Base-by-base conservation (phyloP, 1,284 basidiomycete species). In the Microbotryomycetes sp. region DNA sequence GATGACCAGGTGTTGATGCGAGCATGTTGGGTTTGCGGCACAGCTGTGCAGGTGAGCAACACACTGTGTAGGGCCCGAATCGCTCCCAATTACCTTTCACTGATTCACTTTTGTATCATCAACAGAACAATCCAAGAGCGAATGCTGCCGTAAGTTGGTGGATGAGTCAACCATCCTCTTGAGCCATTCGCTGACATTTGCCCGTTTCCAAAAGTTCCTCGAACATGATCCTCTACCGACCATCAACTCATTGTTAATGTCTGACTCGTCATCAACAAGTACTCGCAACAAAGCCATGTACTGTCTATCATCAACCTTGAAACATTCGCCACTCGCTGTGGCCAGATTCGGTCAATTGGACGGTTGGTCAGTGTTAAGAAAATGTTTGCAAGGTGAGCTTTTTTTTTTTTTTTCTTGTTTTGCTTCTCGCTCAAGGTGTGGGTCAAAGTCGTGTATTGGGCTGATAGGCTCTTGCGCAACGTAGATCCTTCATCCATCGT, bases 1-100 rank as follows among this genome's bases (percentile, higher is more conserved):
- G 79, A 86, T 5, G 80, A 83, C 28, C 79, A 79, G 12, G 82
- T 97, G 32, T 85, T 85, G 67, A 79, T 82, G 54, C 86, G 89
- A 60, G 84, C 86, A 0, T 80, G 92, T 14, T 97, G 94, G 94
- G 86, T 97, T 7, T 81, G 89, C 22, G 94, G 94, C 4, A 97
- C 94, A 0, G 92, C 94, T 0, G 77, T 94, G 2, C 93, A 71
- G 59, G 70, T 71, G 23, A 6, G 68, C 52, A 2, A 26, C 2
- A 7, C 25, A 3, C 22, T 45, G 2, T 42, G 2, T 14, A 23
- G 26, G 9, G 6, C 26, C 2, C n/a, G 3, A 31, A 19, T 14
- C 1, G 6, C 26, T 4, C 14, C 51, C 31, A 15, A 32, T 30
- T n/a, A 3, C 15, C n/a, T 32, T n/a, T 45, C 25, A 15, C 28